Base-by-base conservation (phyloP, 2,329 filamentous ascomycete genomes). In the Monosporascus sp. region DNA sequence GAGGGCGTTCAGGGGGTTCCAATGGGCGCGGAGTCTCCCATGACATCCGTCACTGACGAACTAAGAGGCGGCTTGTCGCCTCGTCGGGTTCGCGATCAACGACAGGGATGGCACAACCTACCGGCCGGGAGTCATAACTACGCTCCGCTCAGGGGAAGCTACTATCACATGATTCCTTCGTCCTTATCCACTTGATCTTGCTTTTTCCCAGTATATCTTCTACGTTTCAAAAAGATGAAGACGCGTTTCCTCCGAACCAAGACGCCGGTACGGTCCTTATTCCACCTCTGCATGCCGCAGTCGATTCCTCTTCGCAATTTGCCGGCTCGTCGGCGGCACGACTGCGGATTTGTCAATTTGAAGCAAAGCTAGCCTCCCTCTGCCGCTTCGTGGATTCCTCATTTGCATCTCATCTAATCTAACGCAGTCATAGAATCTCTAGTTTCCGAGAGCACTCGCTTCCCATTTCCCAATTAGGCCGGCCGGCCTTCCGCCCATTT, bases 391-490 rank as follows among this genome's bases (percentile, higher is more conserved):
- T 56, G 57, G 55, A 49, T 51, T 55, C 51, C 62, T 52, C 60
- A 61, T 58, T 56, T 62, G 59, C 53, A 50, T 62, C 59, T 47
- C 53, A 50, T 62, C 59, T 47, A 60, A 50, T 57, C 55, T 64
- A 61, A 54, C 52, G 55, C 51, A 52, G 43, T 51, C 50, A 52
- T 52, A 50, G 50, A 48, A 48, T 59, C 53, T 52, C 54, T 52
- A 59, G 55, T 60, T 66, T 65, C 65, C 65, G 61, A 49, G 67
- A 69, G 62, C 61, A 62, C 69, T 74, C 72, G 73, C 73, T 75
- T 75, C 67, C 56, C 57, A 63, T 68, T 75, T 69, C 71, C 70
- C 47, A 47, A 71, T 72, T 52, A 51, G 64, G 71, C 49, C 43
- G 38, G 48, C 31, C 47, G 58, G 49, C 45, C 43, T 53, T 56